Base-by-base conservation (phyloP, 2,329 filamentous ascomycete genomes). In the Colletotrichum sp. region DNA sequence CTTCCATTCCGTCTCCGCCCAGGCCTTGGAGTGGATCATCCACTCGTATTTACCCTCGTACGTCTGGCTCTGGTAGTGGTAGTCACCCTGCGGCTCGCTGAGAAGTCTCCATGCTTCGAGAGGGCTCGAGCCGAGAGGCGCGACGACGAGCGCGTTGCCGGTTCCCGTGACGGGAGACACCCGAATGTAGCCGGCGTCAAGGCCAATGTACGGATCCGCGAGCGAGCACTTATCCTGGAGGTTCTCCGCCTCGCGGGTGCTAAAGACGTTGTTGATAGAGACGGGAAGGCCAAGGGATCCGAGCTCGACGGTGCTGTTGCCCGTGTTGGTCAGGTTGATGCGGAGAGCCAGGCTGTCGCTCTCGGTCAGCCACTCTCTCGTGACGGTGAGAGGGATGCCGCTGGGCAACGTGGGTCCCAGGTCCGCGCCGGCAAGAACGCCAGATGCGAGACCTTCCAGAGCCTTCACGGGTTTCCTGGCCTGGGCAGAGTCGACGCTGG, bases 231-330 rank as follows among this genome's bases (percentile, higher is more conserved):
- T 83, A 0, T 82, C 79, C 67, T 87, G 85, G 8, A 87, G 90
- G 8, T 89, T 85, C 4, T 81, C 81, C 0, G 89, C 85, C 2
- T 81, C 79, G 11, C 89, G 85, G 58, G 83, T 83, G 15, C 86
- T 90, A 77, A 92, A 92, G 76, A 92, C 91, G 79, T 88, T 92
- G 81, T 92, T 92, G 82, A 91, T 90, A 78, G 90, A 89, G 24
- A 89, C 85, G 0, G 90, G 90, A 65, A 92, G 87, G 0, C 90
- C 90, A 3, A 92, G 82, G 62, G 87, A 87, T 3, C 90, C 90
- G 7, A 92, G 80, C 72, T 92, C 90, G 4, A 92, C 70, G 0
- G 81, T 72, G 0, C 78, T 75, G 0, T 77, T 76, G 1, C 79
- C 86, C 0, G 79, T 80, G 73, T 91, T 91, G 12, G 81, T 82